Percentiles rank a stretch among this genome's conserved stretches.
phyloP scores from a whole-genome alignment of 192 early-diverging fungal species.

The Coemansia sp. region DNA sequence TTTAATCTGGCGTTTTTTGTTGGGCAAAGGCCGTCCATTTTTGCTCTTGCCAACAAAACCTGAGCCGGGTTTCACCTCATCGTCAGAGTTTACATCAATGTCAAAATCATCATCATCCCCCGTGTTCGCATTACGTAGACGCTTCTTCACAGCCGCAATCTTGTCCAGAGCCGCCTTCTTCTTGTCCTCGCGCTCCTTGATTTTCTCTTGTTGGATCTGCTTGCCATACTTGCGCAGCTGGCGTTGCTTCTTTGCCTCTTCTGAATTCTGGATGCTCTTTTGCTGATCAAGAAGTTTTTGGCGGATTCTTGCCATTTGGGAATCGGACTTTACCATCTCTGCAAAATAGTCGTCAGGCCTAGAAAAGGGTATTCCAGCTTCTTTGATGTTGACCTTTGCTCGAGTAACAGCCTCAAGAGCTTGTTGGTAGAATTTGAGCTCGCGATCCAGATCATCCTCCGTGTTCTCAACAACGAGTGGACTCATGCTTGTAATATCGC shows the following conservation, averaged over 20 bases:
- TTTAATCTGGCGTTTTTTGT: slow-evolving; percentile 65
- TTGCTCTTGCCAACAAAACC: slow-evolving; percentile 19
- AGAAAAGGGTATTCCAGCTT: slow-evolving; percentile 71
- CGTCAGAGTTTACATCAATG: slow-evolving; percentile 44
- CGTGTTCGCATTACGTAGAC: slow-evolving; percentile 59
- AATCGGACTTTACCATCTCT: slow-evolving; percentile 97
- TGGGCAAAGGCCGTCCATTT: slow-evolving; percentile 25
- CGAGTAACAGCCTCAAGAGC: slow-evolving; percentile 75
- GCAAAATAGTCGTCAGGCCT: slow-evolving; percentile 97
- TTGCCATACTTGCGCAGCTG: slow-evolving; percentile 97
- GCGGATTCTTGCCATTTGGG: slow-evolving; percentile 90
- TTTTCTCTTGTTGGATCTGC: slow-evolving; percentile 93
- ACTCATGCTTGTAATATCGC: slow-evolving; percentile 59
- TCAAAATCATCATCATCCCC: slow-evolving; percentile 54
- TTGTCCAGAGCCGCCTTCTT: slow-evolving; percentile 91
- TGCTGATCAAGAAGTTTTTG: slow-evolving; percentile 84
- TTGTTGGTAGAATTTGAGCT: slow-evolving; percentile 92
- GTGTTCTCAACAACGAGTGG: slow-evolving; percentile 62
- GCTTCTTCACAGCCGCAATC: slow-evolving; percentile 88
- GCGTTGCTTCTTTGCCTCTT: slow-evolving; percentile 83
- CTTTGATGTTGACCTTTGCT: slow-evolving; percentile 64
- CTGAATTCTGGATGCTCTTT: slow-evolving; percentile 74
- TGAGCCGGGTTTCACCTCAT: neutral
- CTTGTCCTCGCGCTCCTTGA: slow-evolving; percentile 80
- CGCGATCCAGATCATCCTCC: slow-evolving; percentile 89